Evolutionary conservation across 2,329 filamentous ascomycete species (phyloP).

Genomic region (Diaporthe sp.): DNA sequence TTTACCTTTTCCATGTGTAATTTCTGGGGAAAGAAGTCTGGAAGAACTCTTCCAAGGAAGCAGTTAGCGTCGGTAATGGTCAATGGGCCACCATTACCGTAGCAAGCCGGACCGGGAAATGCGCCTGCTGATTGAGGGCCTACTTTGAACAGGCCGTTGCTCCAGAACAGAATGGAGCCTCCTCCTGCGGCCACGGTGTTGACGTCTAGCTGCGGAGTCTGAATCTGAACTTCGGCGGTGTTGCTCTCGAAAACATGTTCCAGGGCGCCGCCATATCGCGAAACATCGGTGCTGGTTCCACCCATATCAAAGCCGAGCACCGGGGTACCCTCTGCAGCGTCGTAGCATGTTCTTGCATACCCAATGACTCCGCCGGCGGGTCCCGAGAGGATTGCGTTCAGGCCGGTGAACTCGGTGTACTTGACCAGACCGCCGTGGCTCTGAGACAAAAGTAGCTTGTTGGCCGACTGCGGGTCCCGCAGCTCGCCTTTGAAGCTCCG

Average conservation of each 20-base stretch:
- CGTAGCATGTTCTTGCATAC: slow-evolving; percentile 80
- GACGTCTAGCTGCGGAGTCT: slow-evolving; percentile 88
- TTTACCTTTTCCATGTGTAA: slow-evolving; percentile 26
- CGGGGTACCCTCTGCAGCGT: slow-evolving; percentile 66
- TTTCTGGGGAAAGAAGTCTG: slow-evolving; percentile 81
- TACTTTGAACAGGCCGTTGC: slow-evolving; percentile 86
- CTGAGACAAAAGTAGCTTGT: slow-evolving; percentile 72
- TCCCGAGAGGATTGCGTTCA: slow-evolving; percentile 74
- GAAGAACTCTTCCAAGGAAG: slow-evolving; percentile 82
- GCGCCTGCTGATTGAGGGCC: slow-evolving; percentile 78
- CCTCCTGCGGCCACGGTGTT: slow-evolving; percentile 91
- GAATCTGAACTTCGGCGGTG: slow-evolving; percentile 87
- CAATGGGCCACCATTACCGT: slow-evolving; percentile 84
- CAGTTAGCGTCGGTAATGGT: slow-evolving; percentile 90
- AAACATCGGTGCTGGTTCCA: slow-evolving; percentile 38
- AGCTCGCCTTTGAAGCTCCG: slow-evolving; percentile 72
- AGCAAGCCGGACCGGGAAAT: slow-evolving; percentile 87
- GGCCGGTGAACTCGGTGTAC: slow-evolving; percentile 41
- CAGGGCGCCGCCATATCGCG: slow-evolving; percentile 61
- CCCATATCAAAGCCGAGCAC: slow-evolving; percentile 38
- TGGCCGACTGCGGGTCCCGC: slow-evolving; percentile 71
- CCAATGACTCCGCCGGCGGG: slow-evolving; percentile 77
- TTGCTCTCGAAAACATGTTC: slow-evolving; percentile 37
- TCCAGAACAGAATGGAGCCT: slow-evolving; percentile 83
- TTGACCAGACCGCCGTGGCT: slow-evolving; percentile 63